These are phyloP conservation scores for Amesomyces nigricolor DNA, from an alignment of 2,329 filamentous ascomycete genomes.

Conservation along the genomic window DNA sequence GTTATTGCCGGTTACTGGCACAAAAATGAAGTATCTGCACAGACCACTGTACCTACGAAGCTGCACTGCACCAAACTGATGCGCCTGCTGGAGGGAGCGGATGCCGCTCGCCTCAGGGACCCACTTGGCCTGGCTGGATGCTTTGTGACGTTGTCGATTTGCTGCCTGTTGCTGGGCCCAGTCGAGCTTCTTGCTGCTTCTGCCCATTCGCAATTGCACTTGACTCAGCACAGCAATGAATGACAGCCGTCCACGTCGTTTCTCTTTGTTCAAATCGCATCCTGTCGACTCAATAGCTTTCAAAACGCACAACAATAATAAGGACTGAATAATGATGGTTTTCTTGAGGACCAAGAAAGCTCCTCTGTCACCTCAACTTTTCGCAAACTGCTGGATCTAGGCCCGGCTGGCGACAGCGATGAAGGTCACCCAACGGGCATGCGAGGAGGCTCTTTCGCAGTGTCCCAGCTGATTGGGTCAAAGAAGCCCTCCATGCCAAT, in stretches of 20 bases:
- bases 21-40: neutral
- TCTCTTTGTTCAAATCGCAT: neutral
- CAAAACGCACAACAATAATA: no score
- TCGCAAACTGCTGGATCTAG: neutral
- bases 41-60: constrained; percentile 4
- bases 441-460: neutral
- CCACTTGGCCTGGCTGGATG: constrained; percentile 19
- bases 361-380: neutral
- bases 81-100: neutral
- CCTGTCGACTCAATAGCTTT: no score
- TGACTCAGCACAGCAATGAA: neutral
- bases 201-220: neutral
- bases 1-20: no score
- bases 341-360: no score
- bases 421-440: neutral
- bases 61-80: constrained; percentile 7
- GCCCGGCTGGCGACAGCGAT: neutral
- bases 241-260: constrained; percentile 1
- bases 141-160: constrained; percentile 30
- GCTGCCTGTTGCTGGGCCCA: constrained; percentile 25
- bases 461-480: neutral
- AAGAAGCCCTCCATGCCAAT: neutral
- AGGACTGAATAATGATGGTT: no score
- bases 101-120: constrained; percentile 16
- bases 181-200: constrained; percentile 1